Evolutionary conservation across 768 basidiomycete species (phyloP).

Genomic region (Lactarius quietus): DNA sequence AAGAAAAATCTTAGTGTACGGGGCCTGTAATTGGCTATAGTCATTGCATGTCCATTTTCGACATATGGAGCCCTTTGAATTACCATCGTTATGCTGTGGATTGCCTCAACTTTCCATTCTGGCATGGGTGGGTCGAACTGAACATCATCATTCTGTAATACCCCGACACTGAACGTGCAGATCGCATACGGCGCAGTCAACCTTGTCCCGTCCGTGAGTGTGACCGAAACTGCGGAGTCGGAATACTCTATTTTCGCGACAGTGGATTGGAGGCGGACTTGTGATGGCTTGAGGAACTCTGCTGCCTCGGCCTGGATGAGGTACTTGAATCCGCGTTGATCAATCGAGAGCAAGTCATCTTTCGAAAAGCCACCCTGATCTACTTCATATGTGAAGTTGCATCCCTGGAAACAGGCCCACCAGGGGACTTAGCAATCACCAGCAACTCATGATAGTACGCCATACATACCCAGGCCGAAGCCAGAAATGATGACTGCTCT

Average conservation of each 20-base stretch:
- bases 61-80: background rate
- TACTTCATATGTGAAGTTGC: slow-evolving; percentile 50
- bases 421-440: background rate
- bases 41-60: background rate
- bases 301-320: slow-evolving; percentile 54
- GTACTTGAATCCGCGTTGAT: slow-evolving; percentile 58
- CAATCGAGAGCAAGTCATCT: slow-evolving; percentile 41
- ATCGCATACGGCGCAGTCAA: slow-evolving; percentile 31
- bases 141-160: slow-evolving; percentile 39
- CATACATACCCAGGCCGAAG: slow-evolving; percentile 49
- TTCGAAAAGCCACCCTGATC: slow-evolving; percentile 51
- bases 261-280: slow-evolving; percentile 47
- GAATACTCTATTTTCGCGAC: slow-evolving; percentile 39
- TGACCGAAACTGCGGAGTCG: slow-evolving; percentile 52
- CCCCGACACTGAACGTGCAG: slow-evolving; percentile 65
- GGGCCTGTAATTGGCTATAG: background rate
- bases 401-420: slow-evolving; percentile 45
- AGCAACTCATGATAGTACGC: background rate
- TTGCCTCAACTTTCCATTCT: slow-evolving; percentile 56
- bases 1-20: slow-evolving; percentile 15
- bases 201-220: slow-evolving; percentile 25
- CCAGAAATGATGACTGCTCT: slow-evolving; percentile 51
- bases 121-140: slow-evolving; percentile 55
- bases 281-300: slow-evolving; percentile 44
- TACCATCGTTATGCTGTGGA: slow-evolving; percentile 60